Evolutionary conservation across 2,329 filamentous ascomycete species (phyloP).

Genomic region (Xylaria sp.): DNA sequence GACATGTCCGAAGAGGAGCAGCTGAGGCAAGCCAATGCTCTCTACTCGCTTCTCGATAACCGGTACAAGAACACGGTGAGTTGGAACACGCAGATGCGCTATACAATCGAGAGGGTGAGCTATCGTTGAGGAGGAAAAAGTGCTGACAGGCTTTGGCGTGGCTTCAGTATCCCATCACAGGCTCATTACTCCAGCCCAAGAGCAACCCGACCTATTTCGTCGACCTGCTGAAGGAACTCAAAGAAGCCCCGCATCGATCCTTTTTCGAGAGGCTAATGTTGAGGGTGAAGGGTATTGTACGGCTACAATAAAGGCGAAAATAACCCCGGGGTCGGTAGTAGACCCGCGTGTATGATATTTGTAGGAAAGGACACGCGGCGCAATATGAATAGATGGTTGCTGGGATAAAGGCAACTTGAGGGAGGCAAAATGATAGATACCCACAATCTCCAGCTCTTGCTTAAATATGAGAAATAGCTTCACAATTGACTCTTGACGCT

Average conservation of each 20-base stretch:
- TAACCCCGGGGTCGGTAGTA: not conserved
- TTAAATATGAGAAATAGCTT: not conserved
- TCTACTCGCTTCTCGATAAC: constrained; percentile 69
- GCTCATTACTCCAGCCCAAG: constrained; percentile 65
- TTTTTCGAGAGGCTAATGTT: constrained; percentile 65
- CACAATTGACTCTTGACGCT: not conserved
- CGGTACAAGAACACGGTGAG: constrained; percentile 66
- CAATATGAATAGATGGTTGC: not conserved
- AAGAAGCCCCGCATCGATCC: constrained; percentile 69
- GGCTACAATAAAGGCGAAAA: constrained; percentile 58
- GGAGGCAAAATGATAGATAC: constrained; percentile 7
- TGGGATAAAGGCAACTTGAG: not conserved
- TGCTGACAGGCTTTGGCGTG: constrained; percentile 14
- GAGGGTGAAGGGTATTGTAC: constrained; percentile 68
- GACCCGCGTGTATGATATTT: constrained; percentile 26
- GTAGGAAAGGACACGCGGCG: constrained; percentile 3
- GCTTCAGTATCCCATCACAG: constrained; percentile 59
- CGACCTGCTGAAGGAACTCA: constrained; percentile 70
- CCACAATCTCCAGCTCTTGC: not conserved
- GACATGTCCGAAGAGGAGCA: constrained; percentile 59
- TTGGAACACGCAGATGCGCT: not conserved
- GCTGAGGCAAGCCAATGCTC: constrained; percentile 67
- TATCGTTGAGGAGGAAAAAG: not conserved
- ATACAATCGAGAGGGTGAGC: not conserved
- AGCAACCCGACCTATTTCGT: constrained; percentile 73